Base-by-base conservation (phyloP, 345 rosid species). In the Brassica rapa region DNA sequence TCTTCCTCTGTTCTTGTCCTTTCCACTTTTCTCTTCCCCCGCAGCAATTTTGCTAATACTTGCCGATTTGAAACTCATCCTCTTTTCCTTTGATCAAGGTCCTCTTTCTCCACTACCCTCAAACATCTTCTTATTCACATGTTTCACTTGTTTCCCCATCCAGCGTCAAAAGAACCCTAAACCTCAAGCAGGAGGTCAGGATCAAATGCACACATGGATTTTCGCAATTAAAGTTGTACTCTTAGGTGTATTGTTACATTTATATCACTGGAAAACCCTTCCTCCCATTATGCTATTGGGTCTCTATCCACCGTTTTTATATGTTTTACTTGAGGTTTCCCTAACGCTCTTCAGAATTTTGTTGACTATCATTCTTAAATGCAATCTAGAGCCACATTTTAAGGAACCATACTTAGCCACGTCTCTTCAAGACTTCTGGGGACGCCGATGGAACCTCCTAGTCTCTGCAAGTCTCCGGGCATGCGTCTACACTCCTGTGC, bases 341-440 rank as follows among this genome's bases (percentile, higher is more conserved):
- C 35, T 27, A 27, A 10, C 65, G 16, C 8, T 61, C 37, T 29
- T 29, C 8, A 61, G 37, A 27, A 27, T 27, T 14, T 4, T 62
- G 23, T n/a, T 62, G 39, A 62, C 41, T 7, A n/a, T n/a, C 66
- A 30, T 30, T 62, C 10, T 62, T 62, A 35, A 35, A 5, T 62
- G 21, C 39, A 35, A 62, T 39, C 23, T 62, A 14, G 66, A 62
- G 23, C 66, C 41, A 30, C 21, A 62, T n/a, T 62, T 62, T 35
- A 62, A 62, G 8, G 11, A 62, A n/a, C 66, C 66, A 6, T 62
- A 30, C 66, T 62, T 62, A 62, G 23, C 66, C 6, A 62, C 66
- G 23, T 62, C 66, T 30, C 66, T 62, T 62, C 66, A 62, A 62
- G 66, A 62, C 66, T 62, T 62, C 39, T 62, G 66, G 66, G 66